A percentile compares a stretch with the other conserved stretches of the same genome.
These are phyloP conservation scores for Fusarium bulbicola DNA, from an alignment of 2,329 filamentous ascomycete species.

Conservation along the genomic window DNA sequence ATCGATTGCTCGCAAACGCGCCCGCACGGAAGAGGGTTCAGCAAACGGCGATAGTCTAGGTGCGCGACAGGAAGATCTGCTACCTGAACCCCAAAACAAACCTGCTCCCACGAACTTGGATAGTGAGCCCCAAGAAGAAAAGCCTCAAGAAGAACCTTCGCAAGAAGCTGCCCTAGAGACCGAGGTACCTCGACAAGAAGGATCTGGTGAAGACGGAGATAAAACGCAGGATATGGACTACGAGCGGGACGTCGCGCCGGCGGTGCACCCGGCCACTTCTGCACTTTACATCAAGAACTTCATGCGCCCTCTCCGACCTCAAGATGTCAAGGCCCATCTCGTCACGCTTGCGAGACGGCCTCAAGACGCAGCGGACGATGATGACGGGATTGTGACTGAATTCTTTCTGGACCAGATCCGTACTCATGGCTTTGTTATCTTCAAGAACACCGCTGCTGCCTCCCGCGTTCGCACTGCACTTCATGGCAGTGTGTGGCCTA, in stretches of 20 bases:
- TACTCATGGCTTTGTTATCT: conserved; percentile 85
- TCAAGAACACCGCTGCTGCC: conserved; percentile 75
- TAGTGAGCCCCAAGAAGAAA: conserved; percentile 8
- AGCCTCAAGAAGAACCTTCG: not conserved
- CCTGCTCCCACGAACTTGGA: conserved; percentile 24
- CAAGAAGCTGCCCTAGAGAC: not conserved
- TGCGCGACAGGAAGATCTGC: conserved; percentile 22
- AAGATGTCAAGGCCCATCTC: conserved; percentile 74
- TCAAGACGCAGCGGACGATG: conserved; percentile 58
- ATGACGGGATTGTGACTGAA: conserved; percentile 64
- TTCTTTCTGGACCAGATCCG: conserved; percentile 87
- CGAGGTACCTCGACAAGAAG: not conserved
- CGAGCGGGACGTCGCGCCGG: conserved; percentile 57
- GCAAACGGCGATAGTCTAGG: conserved; percentile 15
- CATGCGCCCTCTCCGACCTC: conserved; percentile 82
- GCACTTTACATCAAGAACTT: conserved; percentile 91
- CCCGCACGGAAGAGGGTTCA: conserved; percentile 52
- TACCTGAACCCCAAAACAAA: conserved; percentile 7
- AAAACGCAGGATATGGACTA: conserved; percentile 45
- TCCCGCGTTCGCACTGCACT: conserved; percentile 78
- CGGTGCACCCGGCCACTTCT: conserved; percentile 76
- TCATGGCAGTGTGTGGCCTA: conserved; percentile 85
- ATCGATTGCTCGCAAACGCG: conserved; percentile 64
- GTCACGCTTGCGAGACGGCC: conserved; percentile 71
- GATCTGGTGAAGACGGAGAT: conserved; percentile 6